phyloP scores from a whole-genome alignment of 2,329 filamentous ascomycete genomes.

The Apiospora sp. region DNA sequence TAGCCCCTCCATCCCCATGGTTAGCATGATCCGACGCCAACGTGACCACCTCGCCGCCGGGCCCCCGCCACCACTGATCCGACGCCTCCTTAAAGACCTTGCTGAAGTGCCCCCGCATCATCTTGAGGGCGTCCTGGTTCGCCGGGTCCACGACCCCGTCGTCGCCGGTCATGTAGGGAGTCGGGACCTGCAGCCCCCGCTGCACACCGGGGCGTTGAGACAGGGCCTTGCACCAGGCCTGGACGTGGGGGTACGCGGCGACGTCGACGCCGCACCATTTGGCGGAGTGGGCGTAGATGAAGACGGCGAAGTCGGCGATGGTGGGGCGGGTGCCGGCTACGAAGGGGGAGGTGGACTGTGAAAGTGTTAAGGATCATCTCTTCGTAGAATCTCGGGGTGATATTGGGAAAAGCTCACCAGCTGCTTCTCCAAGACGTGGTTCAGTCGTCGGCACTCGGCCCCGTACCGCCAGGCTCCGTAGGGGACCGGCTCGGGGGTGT shows the following conservation, averaged over 20 bases:
- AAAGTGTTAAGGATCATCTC: not conserved
- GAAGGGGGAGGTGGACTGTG: constrained; percentile 30
- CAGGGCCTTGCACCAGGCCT: constrained; percentile 35
- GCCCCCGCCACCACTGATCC: constrained; percentile 25
- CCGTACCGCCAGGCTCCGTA: constrained; percentile 33
- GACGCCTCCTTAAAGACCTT: not conserved
- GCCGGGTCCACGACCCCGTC: constrained; percentile 30
- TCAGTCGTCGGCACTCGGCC: constrained; percentile 32
- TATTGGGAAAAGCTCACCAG: constrained; percentile 30
- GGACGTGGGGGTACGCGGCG: constrained; percentile 33
- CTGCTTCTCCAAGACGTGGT: constrained; percentile 33
- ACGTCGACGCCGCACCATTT: constrained; percentile 36
- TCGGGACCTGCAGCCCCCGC: constrained; percentile 33
- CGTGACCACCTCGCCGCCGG: constrained; percentile 24
- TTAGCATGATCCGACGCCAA: constrained; percentile 33
- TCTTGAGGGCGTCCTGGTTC: constrained; percentile 28
- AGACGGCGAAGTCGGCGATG: constrained; percentile 36
- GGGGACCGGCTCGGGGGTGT: constrained; percentile 32
- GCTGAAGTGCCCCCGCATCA: constrained; percentile 28
- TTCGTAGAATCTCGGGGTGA: not conserved
- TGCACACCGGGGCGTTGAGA: constrained; percentile 32
- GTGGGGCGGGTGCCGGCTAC: constrained; percentile 35
- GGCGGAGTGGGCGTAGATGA: constrained; percentile 34
- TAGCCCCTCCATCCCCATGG: not conserved
- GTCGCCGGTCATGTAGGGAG: constrained; percentile 33